Base-by-base conservation (phyloP, 2,329 filamentous ascomycete species). In the Zopfia rhizophila region DNA sequence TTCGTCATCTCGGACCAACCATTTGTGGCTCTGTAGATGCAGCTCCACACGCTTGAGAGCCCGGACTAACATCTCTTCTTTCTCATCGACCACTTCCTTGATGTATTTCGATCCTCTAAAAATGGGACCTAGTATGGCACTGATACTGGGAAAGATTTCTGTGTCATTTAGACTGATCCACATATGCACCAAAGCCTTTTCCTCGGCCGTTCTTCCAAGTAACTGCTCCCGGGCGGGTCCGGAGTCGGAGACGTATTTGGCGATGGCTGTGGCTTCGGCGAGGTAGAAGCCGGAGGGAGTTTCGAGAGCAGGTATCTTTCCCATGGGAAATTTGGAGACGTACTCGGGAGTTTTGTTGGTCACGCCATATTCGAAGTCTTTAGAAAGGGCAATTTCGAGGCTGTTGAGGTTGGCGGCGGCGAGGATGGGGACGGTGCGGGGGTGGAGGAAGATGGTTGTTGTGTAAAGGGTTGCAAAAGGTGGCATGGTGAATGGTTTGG, bases 221-320 rank as follows among this genome's bases (percentile, higher is more conserved):
- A 82, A 72, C 59, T 81, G 77, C 4, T 51, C 57, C 5, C 70
- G 68, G 39, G 66, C 64, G 28, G 78, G 75, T 3, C 79, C 79
- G 23, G 68, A 70, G 40, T 73, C 72, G 31, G 78, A 76, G 28
- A 80, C 47, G 62, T 77, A 80, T 29, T 63, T 64, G n/a, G 69
- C 66, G 56, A 82, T 82, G 38, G 79, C 79, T 24, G 71, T 69
- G 24, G 72, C 70, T 52, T 82, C 79, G 47, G 72, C 58, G 19
- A 82, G 38, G 53, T 52, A 63, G 58, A 79, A 73, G 32, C 78
- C 78, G 53, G 80, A 76, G 14, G 76, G 66, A 23, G 69, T 69
- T 56, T 78, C 75, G 40, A 82, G 74, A 29, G 72, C 72, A 7
- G 79, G 79, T 7, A 81, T 74, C 58, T 81, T 82, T 57, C 78